Evolutionary conservation across 306 rosid genomes (phyloP), one percentile per base, ranked within the genome.

Genomic region (Abrus precatorius): DNA sequence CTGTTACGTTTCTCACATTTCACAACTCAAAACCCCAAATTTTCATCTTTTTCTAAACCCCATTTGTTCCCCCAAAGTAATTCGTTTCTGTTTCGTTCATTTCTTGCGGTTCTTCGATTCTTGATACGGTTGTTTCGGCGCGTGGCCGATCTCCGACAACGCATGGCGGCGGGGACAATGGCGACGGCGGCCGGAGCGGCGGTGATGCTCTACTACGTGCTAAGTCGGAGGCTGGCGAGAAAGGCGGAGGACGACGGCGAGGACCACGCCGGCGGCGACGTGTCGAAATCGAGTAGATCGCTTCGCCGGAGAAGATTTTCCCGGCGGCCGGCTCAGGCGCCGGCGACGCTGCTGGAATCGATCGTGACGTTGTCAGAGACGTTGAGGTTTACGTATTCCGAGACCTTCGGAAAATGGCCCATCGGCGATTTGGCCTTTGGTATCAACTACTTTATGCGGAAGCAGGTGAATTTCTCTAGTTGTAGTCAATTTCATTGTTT

Each of bases 371-470:
- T 95, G 60, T 88, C 98, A 13, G 99, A 95, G 80, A 95, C 99
- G 52, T 83, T 95, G 63, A 85, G 99, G 83, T 95, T 89, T 54
- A 95, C 97, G 3, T 93, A 95, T 72, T 84, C 99, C 0, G 98
- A 95, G 76, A 95, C 99, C 7, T 81, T 95, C 28, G 98, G 98
- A 1, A 95, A 93, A 74, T 95, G 99, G 99, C 98, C 98, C 65
- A 95, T 95, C 77, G 98, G 99, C 38, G 99, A 95, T 82, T 89
- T 95, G 91, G 99, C 99, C 47, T 95, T 95, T 45, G 99, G 99
- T 29, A 93, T 95, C 83, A 95, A 95, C 75, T 95, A 91, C 84
- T 87, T 91, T 71, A 93, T 95, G 88, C 90, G 96, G 70, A 87
- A 94, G 87, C 99, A 95, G 99, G 99, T 83, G 27, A 47, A 29